Conservation (phyloP, 371 early-diverging fungal species). For the Syncephalastrum racemosum region DNA sequence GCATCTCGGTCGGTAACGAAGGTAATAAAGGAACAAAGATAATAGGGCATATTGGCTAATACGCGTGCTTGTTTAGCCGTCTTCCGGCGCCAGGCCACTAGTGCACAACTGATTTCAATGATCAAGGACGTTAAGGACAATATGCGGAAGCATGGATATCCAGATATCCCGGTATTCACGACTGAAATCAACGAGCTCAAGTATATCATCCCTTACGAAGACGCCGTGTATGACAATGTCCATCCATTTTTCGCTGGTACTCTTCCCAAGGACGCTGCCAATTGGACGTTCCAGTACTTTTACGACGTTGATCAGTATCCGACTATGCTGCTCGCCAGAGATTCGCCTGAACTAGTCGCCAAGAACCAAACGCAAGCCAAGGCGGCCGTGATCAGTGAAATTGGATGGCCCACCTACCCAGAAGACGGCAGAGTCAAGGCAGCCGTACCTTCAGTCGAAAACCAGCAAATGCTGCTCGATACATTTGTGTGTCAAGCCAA, state of each 20-base stretch:
- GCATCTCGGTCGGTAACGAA: constrained; percentile 53
- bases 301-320: constrained; percentile 28
- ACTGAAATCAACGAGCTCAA: constrained; percentile 53
- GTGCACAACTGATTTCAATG: constrained; percentile 24
- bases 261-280: constrained; percentile 46
- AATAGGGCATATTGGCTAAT: constrained; percentile 5
- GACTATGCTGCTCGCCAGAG: constrained; percentile 11
- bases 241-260: constrained; percentile 71
- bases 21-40: constrained; percentile 8
- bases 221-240: constrained; percentile 58
- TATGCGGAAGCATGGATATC: constrained; percentile 34
- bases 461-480: constrained; percentile 50
- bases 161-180: constrained; percentile 53
- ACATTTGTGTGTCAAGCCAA: constrained; percentile 60
- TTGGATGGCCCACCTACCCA: constrained; percentile 65
- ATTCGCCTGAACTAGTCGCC: background rate
- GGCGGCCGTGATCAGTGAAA: constrained; percentile 60
- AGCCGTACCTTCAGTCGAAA: constrained; percentile 55
- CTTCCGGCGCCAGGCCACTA: constrained; percentile 52
- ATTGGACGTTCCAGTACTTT: constrained; percentile 55
- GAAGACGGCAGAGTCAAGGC: constrained; percentile 24
- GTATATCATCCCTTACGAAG: constrained; percentile 48
- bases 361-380: constrained; percentile 26
- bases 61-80: constrained; percentile 24
- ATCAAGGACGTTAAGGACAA: constrained; percentile 40